A percentile compares a stretch with the other conserved stretches of the same genome.
Conservation (phyloP, 164 flowering plant genomes). For the Brasenia schreberi region DNA sequence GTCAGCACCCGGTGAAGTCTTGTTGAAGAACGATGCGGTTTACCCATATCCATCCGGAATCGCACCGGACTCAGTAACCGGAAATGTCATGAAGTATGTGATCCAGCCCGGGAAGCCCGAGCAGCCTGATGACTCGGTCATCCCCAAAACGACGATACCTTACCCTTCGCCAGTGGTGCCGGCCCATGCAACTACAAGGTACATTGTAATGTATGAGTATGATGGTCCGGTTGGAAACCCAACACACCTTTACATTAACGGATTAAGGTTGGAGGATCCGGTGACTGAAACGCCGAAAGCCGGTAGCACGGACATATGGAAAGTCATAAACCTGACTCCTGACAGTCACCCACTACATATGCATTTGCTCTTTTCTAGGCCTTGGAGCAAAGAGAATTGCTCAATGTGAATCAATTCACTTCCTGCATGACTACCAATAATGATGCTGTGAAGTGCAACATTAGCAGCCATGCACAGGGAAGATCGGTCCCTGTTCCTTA, state of each 20-base stretch:
- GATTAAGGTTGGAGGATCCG: background rate
- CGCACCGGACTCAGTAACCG: background rate
- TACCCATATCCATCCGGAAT: background rate
- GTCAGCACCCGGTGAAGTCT: slow-evolving; percentile 1
- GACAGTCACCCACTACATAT: background rate
- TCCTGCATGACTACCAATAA: background rate
- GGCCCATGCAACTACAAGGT: background rate
- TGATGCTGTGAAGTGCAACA: background rate
- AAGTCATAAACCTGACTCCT: background rate
- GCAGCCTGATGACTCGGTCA: background rate
- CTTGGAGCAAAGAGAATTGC: background rate
- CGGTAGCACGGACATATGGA: background rate
- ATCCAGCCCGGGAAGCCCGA: background rate
- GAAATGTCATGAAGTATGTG: background rate
- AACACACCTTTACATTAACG: background rate
- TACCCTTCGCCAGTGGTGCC: background rate
- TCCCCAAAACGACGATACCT: background rate
- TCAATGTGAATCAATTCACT: background rate
- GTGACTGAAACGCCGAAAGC: background rate
- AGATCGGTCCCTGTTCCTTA: background rate
- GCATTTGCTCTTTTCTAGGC: background rate
- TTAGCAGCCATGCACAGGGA: background rate
- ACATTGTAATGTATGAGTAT: background rate
- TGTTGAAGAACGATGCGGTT: background rate
- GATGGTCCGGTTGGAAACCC: background rate